Percentiles rank a stretch among this genome's conserved stretches.
Conservation (phyloP, 352 stramenopile species). For the Phytophthora meadii region DNA sequence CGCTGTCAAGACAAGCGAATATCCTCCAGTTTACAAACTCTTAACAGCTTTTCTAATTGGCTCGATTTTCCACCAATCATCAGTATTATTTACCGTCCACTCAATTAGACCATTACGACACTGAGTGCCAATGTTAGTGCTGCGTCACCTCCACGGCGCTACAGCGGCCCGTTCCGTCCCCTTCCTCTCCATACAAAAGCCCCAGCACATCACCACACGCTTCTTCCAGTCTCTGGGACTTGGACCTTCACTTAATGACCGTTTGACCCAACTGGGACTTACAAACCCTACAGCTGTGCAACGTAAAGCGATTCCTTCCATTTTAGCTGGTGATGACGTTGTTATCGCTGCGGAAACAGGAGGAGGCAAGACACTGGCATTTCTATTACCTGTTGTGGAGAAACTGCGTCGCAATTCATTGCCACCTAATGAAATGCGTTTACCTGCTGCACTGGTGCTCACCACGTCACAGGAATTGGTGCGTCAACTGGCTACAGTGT, state of each 20-base stretch:
- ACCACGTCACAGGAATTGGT: conserved; percentile 90
- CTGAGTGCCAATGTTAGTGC: conserved; percentile 6
- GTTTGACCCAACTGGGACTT: conserved; percentile 47
- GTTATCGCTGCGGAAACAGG: conserved; percentile 96
- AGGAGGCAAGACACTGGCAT: conserved; percentile 96
- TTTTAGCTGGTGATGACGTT: conserved; percentile 73
- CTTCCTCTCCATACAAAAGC: conserved; percentile 2
- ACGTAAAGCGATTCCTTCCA: conserved; percentile 61
- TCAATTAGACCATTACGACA: conserved; percentile 3
- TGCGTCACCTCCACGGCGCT: conserved; percentile 6
- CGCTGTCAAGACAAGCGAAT: conserved; percentile 6
- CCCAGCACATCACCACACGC: conserved; percentile 5
- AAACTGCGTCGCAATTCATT: conserved; percentile 35
- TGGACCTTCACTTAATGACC: conserved; percentile 34
- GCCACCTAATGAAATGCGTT: conserved; percentile 42
- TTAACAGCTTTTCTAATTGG: conserved; percentile 1
- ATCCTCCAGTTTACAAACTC: conserved; percentile 9
- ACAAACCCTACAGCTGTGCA: conserved; percentile 61
- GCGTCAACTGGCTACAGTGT: conserved; percentile 64
- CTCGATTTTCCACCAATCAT: conserved; percentile 4
- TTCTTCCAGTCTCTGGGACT: conserved; percentile 72
- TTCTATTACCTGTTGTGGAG: conserved; percentile 92
- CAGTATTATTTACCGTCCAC: background rate
- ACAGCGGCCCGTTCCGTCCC: background rate
- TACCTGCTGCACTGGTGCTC: conserved; percentile 76